A percentile compares a stretch with the other conserved stretches of the same genome.
These are phyloP conservation scores for Erythrophleum fordii DNA, from an alignment of 306 rosid genomes.

Conservation along the genomic window DNA sequence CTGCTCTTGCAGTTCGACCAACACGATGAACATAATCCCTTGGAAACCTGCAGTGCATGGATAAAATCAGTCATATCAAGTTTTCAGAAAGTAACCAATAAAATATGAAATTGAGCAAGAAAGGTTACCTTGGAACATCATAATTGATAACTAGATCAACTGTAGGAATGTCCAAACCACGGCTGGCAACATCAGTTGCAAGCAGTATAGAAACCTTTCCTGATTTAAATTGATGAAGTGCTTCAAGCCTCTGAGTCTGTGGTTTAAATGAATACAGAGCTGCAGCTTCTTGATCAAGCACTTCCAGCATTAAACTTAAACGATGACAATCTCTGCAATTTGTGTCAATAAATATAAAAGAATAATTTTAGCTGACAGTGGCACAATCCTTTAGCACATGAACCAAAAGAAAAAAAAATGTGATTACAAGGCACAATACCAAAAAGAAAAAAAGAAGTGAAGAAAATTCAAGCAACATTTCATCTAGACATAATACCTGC, in stretches of 20 bases:
- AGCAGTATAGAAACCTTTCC: conserved; percentile 78
- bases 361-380: neutral
- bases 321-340: conserved; percentile 79
- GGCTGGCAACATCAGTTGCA: conserved; percentile 95
- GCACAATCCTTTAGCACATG: neutral
- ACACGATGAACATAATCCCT: conserved; percentile 92
- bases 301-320: conserved; percentile 76
- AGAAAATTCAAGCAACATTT: conserved; percentile 13
- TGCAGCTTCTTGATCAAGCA: conserved; percentile 71
- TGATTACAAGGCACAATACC: conserved; percentile 4
- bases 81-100: conserved; percentile 19
- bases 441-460: neutral
- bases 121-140: conserved; percentile 80
- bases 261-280: conserved; percentile 84
- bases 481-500: conserved; percentile 63
- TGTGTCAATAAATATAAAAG: neutral
- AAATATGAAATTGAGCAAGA: conserved; percentile 15
- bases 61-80: conserved; percentile 33
- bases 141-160: conserved; percentile 91
- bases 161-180: conserved; percentile 92
- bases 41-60: conserved; percentile 59
- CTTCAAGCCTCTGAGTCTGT: conserved; percentile 79
- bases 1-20: conserved; percentile 96
- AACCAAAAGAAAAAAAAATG: conserved; percentile 9
- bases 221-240: conserved; percentile 81